Conservation (phyloP, 805 yeast species). For the Starmerella apis region DNA sequence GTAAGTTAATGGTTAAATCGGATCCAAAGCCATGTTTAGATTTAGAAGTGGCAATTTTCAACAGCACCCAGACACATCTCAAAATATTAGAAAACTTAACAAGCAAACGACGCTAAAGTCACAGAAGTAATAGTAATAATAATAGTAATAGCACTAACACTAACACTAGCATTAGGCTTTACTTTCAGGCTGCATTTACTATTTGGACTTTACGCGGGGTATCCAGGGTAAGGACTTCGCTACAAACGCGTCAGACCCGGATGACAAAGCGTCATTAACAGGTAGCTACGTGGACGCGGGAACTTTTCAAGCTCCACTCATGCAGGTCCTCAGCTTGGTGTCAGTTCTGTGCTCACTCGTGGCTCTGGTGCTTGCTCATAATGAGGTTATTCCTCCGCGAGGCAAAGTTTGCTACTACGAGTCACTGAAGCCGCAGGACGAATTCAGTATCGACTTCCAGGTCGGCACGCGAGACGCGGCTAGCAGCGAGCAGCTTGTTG, state of each 20-base stretch:
- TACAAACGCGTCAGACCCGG: background rate
- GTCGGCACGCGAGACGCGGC: conserved; percentile 71
- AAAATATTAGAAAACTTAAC: too few relatives aligned
- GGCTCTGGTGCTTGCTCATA: conserved; percentile 46
- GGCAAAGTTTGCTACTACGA: conserved; percentile 87
- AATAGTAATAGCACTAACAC: too few relatives aligned
- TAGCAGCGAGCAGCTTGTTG: conserved; percentile 32
- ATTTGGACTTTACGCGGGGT: too few relatives aligned
- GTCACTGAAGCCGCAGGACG: conserved; percentile 69
- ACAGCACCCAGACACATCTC: too few relatives aligned
- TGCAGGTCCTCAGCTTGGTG: conserved; percentile 13
- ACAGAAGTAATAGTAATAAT: too few relatives aligned
- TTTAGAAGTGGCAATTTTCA: too few relatives aligned
- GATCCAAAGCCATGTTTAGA: too few relatives aligned
- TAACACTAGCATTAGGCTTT: too few relatives aligned
- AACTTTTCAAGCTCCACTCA: conserved; percentile 1
- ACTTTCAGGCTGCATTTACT: too few relatives aligned
- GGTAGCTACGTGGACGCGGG: conserved; percentile 4
- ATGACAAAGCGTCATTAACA: background rate
- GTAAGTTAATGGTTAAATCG: too few relatives aligned
- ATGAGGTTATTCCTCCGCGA: conserved; percentile 68
- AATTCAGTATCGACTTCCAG: conserved; percentile 79
- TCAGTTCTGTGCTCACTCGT: conserved; percentile 16
- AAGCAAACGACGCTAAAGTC: too few relatives aligned
- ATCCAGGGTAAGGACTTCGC: background rate